These are phyloP conservation scores for rapeseed (Brassica napus) DNA, from an alignment of 345 rosid genomes.

Conservation along the genomic window DNA sequence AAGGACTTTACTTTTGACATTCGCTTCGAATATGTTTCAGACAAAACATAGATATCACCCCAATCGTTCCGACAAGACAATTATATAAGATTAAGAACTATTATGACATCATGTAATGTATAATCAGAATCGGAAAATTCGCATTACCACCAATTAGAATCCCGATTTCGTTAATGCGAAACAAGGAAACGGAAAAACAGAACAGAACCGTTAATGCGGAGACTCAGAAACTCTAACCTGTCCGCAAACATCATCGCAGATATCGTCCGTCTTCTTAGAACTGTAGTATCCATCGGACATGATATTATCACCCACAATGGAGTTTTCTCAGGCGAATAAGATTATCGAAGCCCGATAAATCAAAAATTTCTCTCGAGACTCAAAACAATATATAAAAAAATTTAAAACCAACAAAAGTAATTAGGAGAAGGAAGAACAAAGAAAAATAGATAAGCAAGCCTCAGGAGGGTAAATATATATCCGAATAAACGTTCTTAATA, in stretches of 20 bases:
- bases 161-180: slow-evolving; percentile 18
- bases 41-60: neutral
- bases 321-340: neutral
- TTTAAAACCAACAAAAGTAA: neutral
- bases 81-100: neutral
- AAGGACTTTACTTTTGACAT: neutral
- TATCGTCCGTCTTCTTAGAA: slow-evolving; percentile 92
- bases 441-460: slow-evolving; percentile 13
- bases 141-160: slow-evolving; percentile 24
- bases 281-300: slow-evolving; percentile 74
- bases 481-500: slow-evolving; percentile 1
- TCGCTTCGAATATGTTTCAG: slow-evolving; percentile 6
- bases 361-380: slow-evolving; percentile 10
- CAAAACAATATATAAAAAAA: neutral
- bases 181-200: slow-evolving; percentile 1
- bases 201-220: neutral
- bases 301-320: slow-evolving; percentile 33
- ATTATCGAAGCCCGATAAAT: slow-evolving; percentile 12
- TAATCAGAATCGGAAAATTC: slow-evolving; percentile 8
- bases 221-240: slow-evolving; percentile 49
- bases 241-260: slow-evolving; percentile 81
- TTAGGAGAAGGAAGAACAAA: neutral
- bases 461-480: neutral
- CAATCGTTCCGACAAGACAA: slow-evolving; percentile 14
- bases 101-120: neutral